Base-by-base conservation (phyloP, 257 asterid species). In the Solanum gracilifrons region DNA sequence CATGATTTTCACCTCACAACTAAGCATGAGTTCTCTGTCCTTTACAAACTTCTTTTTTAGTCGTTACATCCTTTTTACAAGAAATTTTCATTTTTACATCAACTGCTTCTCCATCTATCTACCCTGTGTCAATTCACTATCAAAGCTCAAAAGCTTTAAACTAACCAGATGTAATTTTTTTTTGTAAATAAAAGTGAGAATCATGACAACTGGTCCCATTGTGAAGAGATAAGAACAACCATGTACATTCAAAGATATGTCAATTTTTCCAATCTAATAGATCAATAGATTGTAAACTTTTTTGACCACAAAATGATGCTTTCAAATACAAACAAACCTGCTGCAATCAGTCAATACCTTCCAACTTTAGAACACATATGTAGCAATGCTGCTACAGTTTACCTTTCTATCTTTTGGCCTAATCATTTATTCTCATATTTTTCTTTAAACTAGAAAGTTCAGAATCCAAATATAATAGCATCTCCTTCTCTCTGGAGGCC, bases 241-340 rank as follows among this genome's bases (percentile, higher is more conserved):
- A 68, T 48, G 76, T 25, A 86, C 86, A 73, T 13, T 66, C 62
- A 10, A 41, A 29, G n/a, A 86, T 66, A 37, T 90, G 92, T 89
- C 94, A 71, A 87, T 88, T 89, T 51, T 55, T 87, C 88, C 77
- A 83, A 88, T 16, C 82, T 87, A 64, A 31, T 39, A 3, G n/a
- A 15, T 37, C 11, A 27, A 21, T 48, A 15, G 55, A 58, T 58
- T 89, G 64, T 48, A 20, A 68, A 73, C 89, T 80, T 72, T 74
- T 41, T 18, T 11, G 87, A 55, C 97, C 97, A 90, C 97, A 92
- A 8, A 84, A 71, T 46, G 87, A 89, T 92, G 69, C 89, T 84
- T 87, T 92, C 94, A 77, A 92, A 91, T 82, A 82, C 71, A 58
- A 82, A 82, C 85, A 82, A 82, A 82, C 69, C 31, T 88, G 51